These are phyloP conservation scores for Collybiopsis confluens DNA, from an alignment of 768 basidiomycete species.

Conservation along the genomic window DNA sequence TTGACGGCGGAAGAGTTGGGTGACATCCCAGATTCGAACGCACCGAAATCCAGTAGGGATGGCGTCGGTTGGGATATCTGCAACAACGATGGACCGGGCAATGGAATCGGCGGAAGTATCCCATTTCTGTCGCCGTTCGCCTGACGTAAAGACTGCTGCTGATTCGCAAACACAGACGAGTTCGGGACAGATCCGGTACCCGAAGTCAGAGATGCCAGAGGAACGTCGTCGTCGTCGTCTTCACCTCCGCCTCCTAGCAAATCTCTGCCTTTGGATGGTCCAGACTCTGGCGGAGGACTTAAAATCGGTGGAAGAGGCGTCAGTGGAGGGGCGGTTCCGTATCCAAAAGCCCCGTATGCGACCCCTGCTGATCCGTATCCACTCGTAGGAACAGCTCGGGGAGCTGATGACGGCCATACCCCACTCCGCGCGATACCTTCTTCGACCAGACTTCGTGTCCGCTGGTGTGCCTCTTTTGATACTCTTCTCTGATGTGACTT, in stretches of 20 bases:
- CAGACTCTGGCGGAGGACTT: neutral
- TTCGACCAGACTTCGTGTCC: conserved; percentile 56
- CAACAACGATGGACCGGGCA: neutral
- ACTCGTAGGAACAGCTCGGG: neutral
- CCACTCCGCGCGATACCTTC: conserved; percentile 46
- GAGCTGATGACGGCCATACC: conserved; percentile 30
- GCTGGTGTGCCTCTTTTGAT: conserved; percentile 43
- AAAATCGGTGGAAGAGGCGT: conserved; percentile 7
- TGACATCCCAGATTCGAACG: neutral
- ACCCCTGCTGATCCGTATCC: neutral
- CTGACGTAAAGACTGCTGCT: neutral
- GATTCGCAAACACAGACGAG: neutral
- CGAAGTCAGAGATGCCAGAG: neutral
- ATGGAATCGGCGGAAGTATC: neutral
- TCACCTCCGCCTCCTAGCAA: neutral
- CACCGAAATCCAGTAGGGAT: neutral
- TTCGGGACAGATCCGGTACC: neutral
- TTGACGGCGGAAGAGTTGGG: neutral
- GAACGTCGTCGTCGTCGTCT: neutral
- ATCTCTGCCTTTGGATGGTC: neutral
- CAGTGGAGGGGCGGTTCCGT: conserved; percentile 1
- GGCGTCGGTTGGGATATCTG: neutral
- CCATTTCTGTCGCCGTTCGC: neutral
- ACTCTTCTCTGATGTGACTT: conserved; percentile 17
- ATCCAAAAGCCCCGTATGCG: conserved; percentile 1